A percentile compares a stretch with the other conserved stretches of the same genome.
These are phyloP conservation scores for Astragalus membranaceus DNA, from an alignment of 306 rosid species.

Conservation along the genomic window DNA sequence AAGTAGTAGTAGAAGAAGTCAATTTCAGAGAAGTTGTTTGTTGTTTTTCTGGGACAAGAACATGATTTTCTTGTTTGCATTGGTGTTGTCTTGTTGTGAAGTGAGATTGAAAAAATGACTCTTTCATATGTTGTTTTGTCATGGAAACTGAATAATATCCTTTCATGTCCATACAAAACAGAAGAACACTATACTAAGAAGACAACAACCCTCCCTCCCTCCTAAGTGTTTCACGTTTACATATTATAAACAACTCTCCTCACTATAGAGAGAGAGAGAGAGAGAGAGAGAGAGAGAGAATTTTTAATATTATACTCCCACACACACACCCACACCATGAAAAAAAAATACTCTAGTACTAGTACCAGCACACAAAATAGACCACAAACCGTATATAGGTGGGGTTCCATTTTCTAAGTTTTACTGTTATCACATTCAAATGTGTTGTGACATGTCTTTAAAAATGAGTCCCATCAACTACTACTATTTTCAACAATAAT, in stretches of 20 bases:
- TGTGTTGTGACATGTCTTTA: neutral
- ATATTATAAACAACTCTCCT: constrained; percentile 40
- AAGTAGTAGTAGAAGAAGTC: constrained; percentile 35
- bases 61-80: constrained; percentile 49
- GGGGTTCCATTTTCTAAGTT: constrained; percentile 39
- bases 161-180: constrained; percentile 69
- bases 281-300: constrained; percentile 15
- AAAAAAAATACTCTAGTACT: constrained; percentile 11
- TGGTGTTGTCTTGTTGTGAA: constrained; percentile 66
- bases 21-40: constrained; percentile 43
- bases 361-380: constrained; percentile 33
- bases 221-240: constrained; percentile 38
- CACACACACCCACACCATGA: constrained; percentile 40
- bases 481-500: too few species aligned
- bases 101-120: too few species aligned
- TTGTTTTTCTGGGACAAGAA: constrained; percentile 16
- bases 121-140: constrained; percentile 51
- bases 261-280: constrained; percentile 5
- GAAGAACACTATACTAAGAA: constrained; percentile 39
- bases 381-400: constrained; percentile 26
- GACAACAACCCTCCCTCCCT: neutral
- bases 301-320: constrained; percentile 36
- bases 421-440: constrained; percentile 16
- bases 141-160: constrained; percentile 42
- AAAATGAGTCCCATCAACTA: neutral